Evolutionary conservation across 2,329 filamentous ascomycete species (phyloP).

Genomic region (Alternaria atra): DNA sequence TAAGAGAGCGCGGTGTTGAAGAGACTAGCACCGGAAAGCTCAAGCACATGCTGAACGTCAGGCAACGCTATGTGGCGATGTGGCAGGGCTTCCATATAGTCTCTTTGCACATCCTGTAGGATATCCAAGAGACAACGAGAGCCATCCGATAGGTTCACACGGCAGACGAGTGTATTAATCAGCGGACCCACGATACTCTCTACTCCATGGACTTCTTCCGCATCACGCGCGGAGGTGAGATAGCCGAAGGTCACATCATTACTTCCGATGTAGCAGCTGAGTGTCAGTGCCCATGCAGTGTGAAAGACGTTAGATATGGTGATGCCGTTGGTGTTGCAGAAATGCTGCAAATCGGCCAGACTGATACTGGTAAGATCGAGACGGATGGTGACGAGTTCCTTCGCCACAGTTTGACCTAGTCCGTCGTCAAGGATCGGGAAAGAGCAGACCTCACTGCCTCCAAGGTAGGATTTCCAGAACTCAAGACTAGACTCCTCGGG

Average conservation of each 20-base stretch:
- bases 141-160: slow-evolving; percentile 50
- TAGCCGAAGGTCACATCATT: slow-evolving; percentile 57
- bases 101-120: slow-evolving; percentile 55
- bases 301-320: slow-evolving; percentile 60
- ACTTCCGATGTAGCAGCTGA: slow-evolving; percentile 50
- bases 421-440: slow-evolving; percentile 45
- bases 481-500: slow-evolving; percentile 37
- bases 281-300: slow-evolving; percentile 52
- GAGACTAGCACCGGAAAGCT: slow-evolving; percentile 44
- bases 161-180: slow-evolving; percentile 58
- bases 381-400: slow-evolving; percentile 37
- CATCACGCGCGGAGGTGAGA: slow-evolving; percentile 53
- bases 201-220: slow-evolving; percentile 49
- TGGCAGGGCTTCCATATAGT: slow-evolving; percentile 58
- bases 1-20: slow-evolving; percentile 62
- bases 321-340: slow-evolving; percentile 56
- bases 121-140: slow-evolving; percentile 49
- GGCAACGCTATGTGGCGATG: slow-evolving; percentile 56
- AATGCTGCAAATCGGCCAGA: slow-evolving; percentile 38
- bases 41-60: slow-evolving; percentile 57
- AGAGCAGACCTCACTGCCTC: slow-evolving; percentile 42
- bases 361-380: slow-evolving; percentile 40
- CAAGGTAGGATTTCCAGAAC: slow-evolving; percentile 45
- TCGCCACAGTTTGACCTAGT: slow-evolving; percentile 19
- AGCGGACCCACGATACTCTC: slow-evolving; percentile 58